Evolutionary conservation across 768 basidiomycete species (phyloP).

Genomic region (Tulasnella sp.): DNA sequence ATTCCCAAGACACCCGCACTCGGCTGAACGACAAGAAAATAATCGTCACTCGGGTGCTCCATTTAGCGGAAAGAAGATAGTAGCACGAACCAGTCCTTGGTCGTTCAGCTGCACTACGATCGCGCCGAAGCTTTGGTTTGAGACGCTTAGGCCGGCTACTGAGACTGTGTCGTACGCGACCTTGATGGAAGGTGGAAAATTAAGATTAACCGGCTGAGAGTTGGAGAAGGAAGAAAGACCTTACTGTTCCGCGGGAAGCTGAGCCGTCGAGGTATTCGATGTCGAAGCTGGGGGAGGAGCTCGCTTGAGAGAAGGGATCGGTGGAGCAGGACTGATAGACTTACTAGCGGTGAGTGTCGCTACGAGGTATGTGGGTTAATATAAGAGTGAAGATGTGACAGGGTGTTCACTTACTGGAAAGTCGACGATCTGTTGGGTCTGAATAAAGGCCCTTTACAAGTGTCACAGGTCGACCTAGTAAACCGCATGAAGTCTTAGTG

Average conservation of each 20-base stretch:
- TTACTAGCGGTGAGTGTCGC: background rate
- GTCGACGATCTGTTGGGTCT: background rate
- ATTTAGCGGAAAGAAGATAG: too few species aligned
- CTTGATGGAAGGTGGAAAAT: background rate
- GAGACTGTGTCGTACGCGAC: background rate
- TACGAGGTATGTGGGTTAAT: background rate
- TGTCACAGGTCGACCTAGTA: background rate
- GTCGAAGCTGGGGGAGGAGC: background rate
- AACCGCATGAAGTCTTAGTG: background rate
- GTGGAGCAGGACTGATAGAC: background rate
- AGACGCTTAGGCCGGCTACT: background rate
- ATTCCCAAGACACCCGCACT: background rate
- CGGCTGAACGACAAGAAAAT: background rate
- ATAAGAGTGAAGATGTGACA: too few species aligned
- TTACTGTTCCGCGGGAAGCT: background rate
- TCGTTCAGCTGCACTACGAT: background rate
- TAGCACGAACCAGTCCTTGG: background rate
- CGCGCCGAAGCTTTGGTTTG: background rate
- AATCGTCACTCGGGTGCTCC: background rate
- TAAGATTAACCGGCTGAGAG: background rate
- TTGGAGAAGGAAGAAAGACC: background rate
- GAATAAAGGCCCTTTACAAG: background rate
- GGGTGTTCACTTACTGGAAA: background rate
- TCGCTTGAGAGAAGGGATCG: background rate
- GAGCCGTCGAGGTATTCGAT: background rate